Percentiles rank a stretch among this genome's conserved stretches.
Conservation (phyloP, 208 protist species). For the Strigomonas culicis region DNA sequence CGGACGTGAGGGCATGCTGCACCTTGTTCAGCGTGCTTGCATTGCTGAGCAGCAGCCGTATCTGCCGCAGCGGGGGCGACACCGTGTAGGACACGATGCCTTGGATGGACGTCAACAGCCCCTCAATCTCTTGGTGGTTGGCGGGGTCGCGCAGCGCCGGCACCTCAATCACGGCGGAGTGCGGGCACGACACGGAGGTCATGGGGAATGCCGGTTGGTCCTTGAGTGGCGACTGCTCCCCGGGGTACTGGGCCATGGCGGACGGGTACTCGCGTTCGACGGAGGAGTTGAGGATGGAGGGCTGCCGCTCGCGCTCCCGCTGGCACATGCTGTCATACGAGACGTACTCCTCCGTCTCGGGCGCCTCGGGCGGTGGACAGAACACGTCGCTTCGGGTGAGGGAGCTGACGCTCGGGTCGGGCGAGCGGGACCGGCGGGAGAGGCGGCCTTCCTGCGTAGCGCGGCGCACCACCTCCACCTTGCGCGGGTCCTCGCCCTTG, state of each 20-base stretch:
- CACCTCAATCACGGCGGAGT: conserved; percentile 66
- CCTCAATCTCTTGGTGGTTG: conserved; percentile 60
- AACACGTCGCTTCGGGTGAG: conserved; percentile 15
- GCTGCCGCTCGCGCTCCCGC: not conserved
- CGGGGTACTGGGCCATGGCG: conserved; percentile 18
- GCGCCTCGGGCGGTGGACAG: not conserved
- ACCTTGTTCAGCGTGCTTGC: conserved; percentile 25
- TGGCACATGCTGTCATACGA: not conserved
- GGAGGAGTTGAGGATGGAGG: not conserved
- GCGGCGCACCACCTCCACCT: conserved; percentile 18
- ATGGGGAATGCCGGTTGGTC: no score
- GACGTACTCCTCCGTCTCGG: no score
- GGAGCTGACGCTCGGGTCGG: conserved; percentile 17
- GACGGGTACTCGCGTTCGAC: not conserved
- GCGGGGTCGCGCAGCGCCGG: conserved; percentile 57
- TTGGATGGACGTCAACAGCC: conserved; percentile 71
- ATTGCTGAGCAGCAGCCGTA: conserved; percentile 60
- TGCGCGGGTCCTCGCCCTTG: conserved; percentile 42
- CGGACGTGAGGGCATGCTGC: not conserved
- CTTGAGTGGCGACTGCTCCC: conserved; percentile 14
- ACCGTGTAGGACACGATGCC: conserved; percentile 86
- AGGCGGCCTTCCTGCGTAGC: conserved; percentile 19
- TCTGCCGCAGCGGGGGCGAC: conserved; percentile 43
- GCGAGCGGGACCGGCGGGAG: not conserved
- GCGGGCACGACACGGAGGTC: conserved; percentile 4